Base-by-base conservation (phyloP, 1,284 basidiomycete species). In the Papiliotrema laurentii region DNA sequence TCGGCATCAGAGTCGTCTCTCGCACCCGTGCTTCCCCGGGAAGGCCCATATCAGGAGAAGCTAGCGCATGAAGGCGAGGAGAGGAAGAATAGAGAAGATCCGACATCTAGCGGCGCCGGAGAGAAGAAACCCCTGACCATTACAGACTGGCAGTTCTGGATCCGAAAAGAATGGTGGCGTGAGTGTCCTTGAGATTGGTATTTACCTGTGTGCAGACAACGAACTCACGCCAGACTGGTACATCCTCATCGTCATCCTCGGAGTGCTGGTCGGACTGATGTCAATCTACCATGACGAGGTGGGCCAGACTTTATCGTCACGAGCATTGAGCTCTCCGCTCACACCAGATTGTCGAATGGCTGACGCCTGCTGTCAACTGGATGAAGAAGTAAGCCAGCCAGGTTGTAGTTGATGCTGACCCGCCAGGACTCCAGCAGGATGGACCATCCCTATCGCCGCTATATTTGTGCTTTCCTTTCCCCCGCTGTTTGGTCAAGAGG, bases 361-460 rank as follows among this genome's bases (percentile, higher is more conserved):
- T 89, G 43, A 81, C 77, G 18, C 85, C 85, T 1, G 79, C 79
- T 4, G 82, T 83, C 2, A 75, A 77, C 25, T 83, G 81, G 79
- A 75, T 88, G 64, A 79, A 83, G 54, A 62, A 71, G 82, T 85
- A 55, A 50, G 81, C 70, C 9, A 6, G 28, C 26, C 26, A 16
- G 38, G 13, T 10, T 18, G 19, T 39, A 6, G 13, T 45, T 38
- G 27, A 48, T 28, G 24, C 28, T 22, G 40, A 45, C n/a, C 27
- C 16, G 21, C 18, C 48, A 75, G 76, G 28, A 54, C 78, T 18
- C 66, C 72, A 10, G 75, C 65, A 35, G 89, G 90, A 18, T 93
- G 84, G 84, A 69, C 85, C 16, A 88, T 94, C 37, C 89, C 90
- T 1, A 88, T 92, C 42, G 67, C 60, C 6, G 53, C 69, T 34